Base-by-base conservation (phyloP, 768 basidiomycete genomes). In the Podaxis carcinomalis region DNA sequence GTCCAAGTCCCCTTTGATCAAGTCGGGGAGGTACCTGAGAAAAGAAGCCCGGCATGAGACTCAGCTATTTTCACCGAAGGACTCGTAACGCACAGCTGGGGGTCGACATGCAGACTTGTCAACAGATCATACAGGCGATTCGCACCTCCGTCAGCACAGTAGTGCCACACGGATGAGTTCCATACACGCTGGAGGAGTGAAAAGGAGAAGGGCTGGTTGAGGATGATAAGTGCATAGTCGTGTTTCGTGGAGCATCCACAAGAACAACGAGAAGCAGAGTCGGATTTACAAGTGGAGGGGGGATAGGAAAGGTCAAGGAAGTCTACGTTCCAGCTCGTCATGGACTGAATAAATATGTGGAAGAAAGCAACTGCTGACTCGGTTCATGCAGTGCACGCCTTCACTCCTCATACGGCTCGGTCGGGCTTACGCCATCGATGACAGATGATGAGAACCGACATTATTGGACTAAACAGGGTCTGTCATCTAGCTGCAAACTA, bases 1-100 rank as follows among this genome's bases (percentile, higher is more conserved):
- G 71, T 98, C 97, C 28, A 98, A 73, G 72, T 99, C 97, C 27
- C 96, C 97, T 72, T 92, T 95, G 68, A 99, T 89, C 21, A 96
- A 72, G 69, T 95, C 83, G 0, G 97, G 97, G 4, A 88, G 69
- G 69, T 83, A 93, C 16, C 91, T 92, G 61, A 40, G 51, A 51
- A 25, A 21, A n/a, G 44, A 52, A 52, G 57, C 11, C 19, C 4
- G 14, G 4, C 32, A 7, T 25, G 4, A n/a, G 19, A 39, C 59
- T 28, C 55, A 39, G 47, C 16, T 32, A 47, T 35, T 57, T 35
- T 52, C 35, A 50, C 39, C 16, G 5, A 52, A 46, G 16, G 47
- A 14, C 42, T 14, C 27, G 47, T 39, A 51, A 57, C 64, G 63
- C 27, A 62, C 69, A 51, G 39, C 23, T 68, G 65, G 21, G 67